Conservation (phyloP, 2,329 filamentous ascomycete species). For the Fusarium circinatum region DNA sequence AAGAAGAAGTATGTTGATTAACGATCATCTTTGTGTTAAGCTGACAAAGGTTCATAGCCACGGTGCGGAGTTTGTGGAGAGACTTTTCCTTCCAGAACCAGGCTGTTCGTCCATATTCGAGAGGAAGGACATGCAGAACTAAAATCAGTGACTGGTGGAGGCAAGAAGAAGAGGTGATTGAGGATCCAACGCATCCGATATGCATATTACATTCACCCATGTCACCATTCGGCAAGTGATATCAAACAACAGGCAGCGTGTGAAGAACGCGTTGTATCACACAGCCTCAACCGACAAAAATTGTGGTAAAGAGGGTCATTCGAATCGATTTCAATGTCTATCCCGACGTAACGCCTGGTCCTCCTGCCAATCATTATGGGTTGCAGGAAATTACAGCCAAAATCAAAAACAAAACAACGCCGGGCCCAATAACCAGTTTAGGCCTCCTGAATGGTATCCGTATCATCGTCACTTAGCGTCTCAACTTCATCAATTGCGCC, state of each 20-base stretch:
- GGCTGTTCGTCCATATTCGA: constrained; percentile 78
- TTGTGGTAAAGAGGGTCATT: constrained; percentile 3
- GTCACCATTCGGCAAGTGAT: neutral
- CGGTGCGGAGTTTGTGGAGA: constrained; percentile 58
- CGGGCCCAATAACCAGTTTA: constrained; percentile 28
- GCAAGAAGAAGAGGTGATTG: constrained; percentile 51
- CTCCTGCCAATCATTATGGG: constrained; percentile 5
- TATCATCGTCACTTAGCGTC: constrained; percentile 79
- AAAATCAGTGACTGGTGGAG: constrained; percentile 28
- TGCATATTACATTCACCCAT: neutral
- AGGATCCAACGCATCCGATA: neutral
- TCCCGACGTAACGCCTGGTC: constrained; percentile 32
- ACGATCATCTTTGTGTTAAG: neutral
- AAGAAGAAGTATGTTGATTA: constrained; percentile 49
- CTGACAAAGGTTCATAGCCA: constrained; percentile 44
- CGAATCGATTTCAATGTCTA: constrained; percentile 38
- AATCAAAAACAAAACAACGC: constrained; percentile 26
- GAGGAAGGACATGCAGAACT: constrained; percentile 71
- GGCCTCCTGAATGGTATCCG: constrained; percentile 53
- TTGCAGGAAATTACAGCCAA: constrained; percentile 23
- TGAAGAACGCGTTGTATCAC: neutral
- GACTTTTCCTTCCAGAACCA: constrained; percentile 70
- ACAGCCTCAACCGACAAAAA: neutral
- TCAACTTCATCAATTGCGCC: constrained; percentile 91
- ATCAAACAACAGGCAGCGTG: neutral